These are phyloP conservation scores for Domatiomyces catenatus DNA, from an alignment of 2,329 filamentous ascomycete species.

Conservation along the genomic window DNA sequence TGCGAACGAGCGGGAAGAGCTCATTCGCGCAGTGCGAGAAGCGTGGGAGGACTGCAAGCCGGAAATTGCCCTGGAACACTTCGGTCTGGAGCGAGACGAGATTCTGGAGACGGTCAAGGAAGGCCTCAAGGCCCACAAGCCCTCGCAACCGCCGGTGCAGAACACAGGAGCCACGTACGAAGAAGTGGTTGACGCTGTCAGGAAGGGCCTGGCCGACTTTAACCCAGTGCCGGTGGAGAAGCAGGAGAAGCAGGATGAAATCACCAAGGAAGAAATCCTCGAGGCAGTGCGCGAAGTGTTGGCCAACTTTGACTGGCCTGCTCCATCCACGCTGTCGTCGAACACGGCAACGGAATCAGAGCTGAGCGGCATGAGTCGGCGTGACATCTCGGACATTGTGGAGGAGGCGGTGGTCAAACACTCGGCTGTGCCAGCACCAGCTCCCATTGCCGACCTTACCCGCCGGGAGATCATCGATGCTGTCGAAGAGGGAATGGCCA, in stretches of 20 bases:
- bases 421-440: slow-evolving; percentile 12
- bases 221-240: slow-evolving; percentile 57
- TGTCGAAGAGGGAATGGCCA: slow-evolving; percentile 43
- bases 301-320: slow-evolving; percentile 65
- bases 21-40: slow-evolving; percentile 72
- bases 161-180: slow-evolving; percentile 56
- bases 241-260: slow-evolving; percentile 34
- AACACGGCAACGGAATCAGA: not conserved
- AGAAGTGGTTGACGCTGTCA: slow-evolving; percentile 70
- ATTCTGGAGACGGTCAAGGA: slow-evolving; percentile 75
- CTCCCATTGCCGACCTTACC: slow-evolving; percentile 32
- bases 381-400: slow-evolving; percentile 44
- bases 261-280: slow-evolving; percentile 71
- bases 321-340: slow-evolving; percentile 30
- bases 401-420: slow-evolving; percentile 21
- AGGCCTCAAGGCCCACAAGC: slow-evolving; percentile 59
- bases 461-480: slow-evolving; percentile 41
- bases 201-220: slow-evolving; percentile 73
- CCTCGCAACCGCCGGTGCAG: slow-evolving; percentile 19
- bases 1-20: slow-evolving; percentile 60
- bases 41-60: slow-evolving; percentile 92
- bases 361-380: slow-evolving; percentile 31
- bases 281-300: slow-evolving; percentile 72
- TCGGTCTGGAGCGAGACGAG: slow-evolving; percentile 79
- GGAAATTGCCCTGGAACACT: slow-evolving; percentile 77